Base-by-base conservation (phyloP, 2,329 filamentous ascomycete genomes). In the Ophiocordyceps camponoti-rufipedis region DNA sequence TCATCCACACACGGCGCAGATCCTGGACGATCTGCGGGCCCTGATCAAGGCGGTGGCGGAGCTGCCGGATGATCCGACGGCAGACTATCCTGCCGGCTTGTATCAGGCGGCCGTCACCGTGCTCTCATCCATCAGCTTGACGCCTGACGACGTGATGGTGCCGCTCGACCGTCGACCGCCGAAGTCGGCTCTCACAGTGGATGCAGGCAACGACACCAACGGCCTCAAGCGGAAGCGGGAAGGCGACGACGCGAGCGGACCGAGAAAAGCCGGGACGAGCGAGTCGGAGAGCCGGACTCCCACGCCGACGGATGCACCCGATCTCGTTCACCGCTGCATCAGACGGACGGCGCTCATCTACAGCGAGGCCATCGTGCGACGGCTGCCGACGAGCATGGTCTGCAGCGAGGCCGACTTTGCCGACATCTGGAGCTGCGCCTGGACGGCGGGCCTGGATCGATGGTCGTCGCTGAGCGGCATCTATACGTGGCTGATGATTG, bases 11-110 rank as follows among this genome's bases (percentile, higher is more conserved):
- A 69, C 68, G 1, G 68, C 70, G 5, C 59, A 63, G 13, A 68
- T 75, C 44, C 63, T 75, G 3, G 71, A 75, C 45, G 65, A 71
- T 43, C 65, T 72, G 55, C 64, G 70, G 5, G 64, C 65, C 19
- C 56, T 75, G 1, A 58, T 72, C n/a, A 54, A 59, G 12, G 54
- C 63, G 3, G 63, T 72, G 0, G 49, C 70, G 5, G 54, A 59
- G 1, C 54, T 71, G n/a, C 62, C 67, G 0, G 47, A 52, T 2
- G 42, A 56, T 0, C 53, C 66, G 3, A 58, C 61, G 0, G 31
- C 50, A 0, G 61, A 62, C 23, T 59, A 68, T 29, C 52, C 66
- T 3, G 54, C 62, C 13, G 62, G 63, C 42, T 56, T 73, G 1
- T 53, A 56, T 28, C 56, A 56, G 0, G 62, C 62, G 0, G 64